These are phyloP conservation scores for Chimonanthus praecox DNA, from an alignment of 164 flowering plant species.

Conservation along the genomic window DNA sequence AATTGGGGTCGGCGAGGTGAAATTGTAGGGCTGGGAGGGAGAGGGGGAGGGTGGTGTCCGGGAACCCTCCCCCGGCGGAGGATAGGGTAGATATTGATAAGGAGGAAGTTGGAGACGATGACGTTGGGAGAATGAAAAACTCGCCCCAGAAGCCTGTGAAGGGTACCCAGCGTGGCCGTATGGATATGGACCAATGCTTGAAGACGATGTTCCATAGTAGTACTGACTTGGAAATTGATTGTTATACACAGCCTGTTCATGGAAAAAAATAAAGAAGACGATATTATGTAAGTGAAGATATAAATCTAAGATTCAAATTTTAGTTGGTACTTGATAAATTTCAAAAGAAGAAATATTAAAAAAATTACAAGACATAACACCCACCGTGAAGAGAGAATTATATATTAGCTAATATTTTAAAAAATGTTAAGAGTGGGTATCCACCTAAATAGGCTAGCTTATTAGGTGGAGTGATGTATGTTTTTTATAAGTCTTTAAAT, in stretches of 20 bases:
- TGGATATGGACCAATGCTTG: slow-evolving; percentile 43
- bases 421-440: too few species aligned
- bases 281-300: too few species aligned
- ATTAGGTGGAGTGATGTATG: too few species aligned
- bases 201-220: slow-evolving; percentile 28
- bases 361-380: background rate
- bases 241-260: slow-evolving; percentile 28
- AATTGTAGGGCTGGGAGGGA: slow-evolving; percentile 17
- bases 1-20: slow-evolving; percentile 13
- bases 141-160: slow-evolving; percentile 38
- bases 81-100: slow-evolving; percentile 46
- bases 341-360: too few species aligned
- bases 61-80: slow-evolving; percentile 38
- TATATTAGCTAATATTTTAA: too few species aligned
- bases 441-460: too few species aligned
- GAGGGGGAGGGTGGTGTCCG: slow-evolving; percentile 7
- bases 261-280: too few species aligned
- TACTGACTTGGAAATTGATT: slow-evolving; percentile 50
- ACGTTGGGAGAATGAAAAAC: slow-evolving; percentile 38
- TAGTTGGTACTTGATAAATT: too few species aligned
- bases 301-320: too few species aligned
- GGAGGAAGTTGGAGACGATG: slow-evolving; percentile 43
- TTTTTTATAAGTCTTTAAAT: too few species aligned
- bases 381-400: background rate
- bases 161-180: slow-evolving; percentile 48